Conservation (phyloP, 106 monocot species). For the Acorus gramineus region DNA sequence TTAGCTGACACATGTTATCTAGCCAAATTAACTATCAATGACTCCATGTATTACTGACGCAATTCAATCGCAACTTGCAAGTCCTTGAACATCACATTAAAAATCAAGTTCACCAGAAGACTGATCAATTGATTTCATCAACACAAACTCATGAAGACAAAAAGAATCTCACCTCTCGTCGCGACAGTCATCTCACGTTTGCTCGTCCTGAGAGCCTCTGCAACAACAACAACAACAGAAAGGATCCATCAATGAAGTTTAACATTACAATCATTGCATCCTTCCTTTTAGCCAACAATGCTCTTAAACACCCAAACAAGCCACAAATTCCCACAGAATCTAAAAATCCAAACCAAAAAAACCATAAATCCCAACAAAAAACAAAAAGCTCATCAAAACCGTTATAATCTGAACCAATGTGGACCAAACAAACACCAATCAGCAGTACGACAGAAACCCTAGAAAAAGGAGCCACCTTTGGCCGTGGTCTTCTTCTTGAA, state of each 20-base stretch:
- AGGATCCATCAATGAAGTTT: no score
- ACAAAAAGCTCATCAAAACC: background rate
- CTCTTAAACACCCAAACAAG: background rate
- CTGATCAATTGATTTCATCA: background rate
- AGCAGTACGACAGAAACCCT: background rate
- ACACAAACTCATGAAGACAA: background rate
- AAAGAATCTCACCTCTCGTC: slow-evolving; percentile 48
- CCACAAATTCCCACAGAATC: background rate
- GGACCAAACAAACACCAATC: background rate
- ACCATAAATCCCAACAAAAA: background rate
- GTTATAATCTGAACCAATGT: background rate
- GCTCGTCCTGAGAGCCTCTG: slow-evolving; percentile 86
- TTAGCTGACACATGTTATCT: no score
- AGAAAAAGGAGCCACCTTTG: slow-evolving; percentile 41
- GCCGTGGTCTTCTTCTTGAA: slow-evolving; percentile 72
- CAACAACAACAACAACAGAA: background rate
- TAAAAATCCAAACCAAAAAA: background rate
- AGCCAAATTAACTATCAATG: no score
- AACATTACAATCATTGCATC: background rate
- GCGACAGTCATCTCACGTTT: slow-evolving; percentile 84
- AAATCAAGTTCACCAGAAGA: background rate
- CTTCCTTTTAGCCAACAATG: no score
- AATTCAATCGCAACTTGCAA: no score
- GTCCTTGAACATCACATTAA: background rate
- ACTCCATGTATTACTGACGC: no score